Evolutionary conservation across 2,329 filamentous ascomycete species (phyloP).

Genomic region (Incumbomyces delicatus): DNA sequence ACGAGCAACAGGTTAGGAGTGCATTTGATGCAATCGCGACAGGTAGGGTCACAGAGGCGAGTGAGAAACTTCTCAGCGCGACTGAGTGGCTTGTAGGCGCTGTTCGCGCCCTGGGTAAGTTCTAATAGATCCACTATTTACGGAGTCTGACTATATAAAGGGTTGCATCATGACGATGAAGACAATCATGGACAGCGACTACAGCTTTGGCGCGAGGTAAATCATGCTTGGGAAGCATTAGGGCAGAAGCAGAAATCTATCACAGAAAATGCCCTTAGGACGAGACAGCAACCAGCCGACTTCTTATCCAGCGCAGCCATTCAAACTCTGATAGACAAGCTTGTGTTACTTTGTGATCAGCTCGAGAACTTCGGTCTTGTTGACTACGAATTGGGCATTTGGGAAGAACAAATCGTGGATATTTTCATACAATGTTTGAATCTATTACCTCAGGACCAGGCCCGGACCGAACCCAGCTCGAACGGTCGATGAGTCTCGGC

Average conservation of each 20-base stretch:
- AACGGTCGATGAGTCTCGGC: background rate
- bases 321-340: conserved; percentile 69
- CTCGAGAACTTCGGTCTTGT: conserved; percentile 89
- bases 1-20: conserved; percentile 45
- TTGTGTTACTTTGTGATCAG: conserved; percentile 73
- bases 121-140: conserved; percentile 25
- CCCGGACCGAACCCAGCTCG: background rate
- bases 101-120: conserved; percentile 57
- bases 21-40: conserved; percentile 64
- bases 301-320: conserved; percentile 61
- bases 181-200: conserved; percentile 65
- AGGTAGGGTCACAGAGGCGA: conserved; percentile 51
- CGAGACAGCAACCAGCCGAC: conserved; percentile 46
- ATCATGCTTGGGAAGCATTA: conserved; percentile 77
- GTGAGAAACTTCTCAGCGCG: conserved; percentile 48
- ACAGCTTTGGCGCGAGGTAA: conserved; percentile 87
- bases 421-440: conserved; percentile 15
- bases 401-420: conserved; percentile 82
- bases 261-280: conserved; percentile 49
- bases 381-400: conserved; percentile 94
- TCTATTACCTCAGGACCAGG: conserved; percentile 9
- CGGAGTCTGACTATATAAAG: conserved; percentile 41
- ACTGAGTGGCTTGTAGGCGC: conserved; percentile 59
- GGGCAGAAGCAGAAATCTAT: conserved; percentile 77
- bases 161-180: conserved; percentile 74